These are phyloP conservation scores for Magnaporthiopsis incrustans DNA, from an alignment of 2,329 filamentous ascomycete species.

Conservation along the genomic window DNA sequence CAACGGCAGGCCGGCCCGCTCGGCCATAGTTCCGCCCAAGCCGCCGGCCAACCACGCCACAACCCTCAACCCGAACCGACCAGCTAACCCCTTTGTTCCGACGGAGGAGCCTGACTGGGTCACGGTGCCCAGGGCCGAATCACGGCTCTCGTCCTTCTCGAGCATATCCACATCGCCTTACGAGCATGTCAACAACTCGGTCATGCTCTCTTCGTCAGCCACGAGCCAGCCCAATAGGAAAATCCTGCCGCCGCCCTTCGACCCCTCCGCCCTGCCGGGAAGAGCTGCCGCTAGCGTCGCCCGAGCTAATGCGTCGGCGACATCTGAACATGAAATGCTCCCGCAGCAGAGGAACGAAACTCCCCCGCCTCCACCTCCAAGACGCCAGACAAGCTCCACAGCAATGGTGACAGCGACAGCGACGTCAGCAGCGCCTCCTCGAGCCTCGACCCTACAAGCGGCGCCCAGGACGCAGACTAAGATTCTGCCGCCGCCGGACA, in stretches of 20 bases:
- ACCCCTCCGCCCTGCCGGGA: slow-evolving; percentile 37
- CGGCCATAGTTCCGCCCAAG: slow-evolving; percentile 57
- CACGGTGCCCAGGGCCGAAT: slow-evolving; percentile 46
- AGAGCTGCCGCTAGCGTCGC: slow-evolving; percentile 22
- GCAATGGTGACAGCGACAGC: neutral
- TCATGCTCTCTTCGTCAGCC: slow-evolving; percentile 34
- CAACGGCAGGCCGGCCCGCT: slow-evolving; percentile 66
- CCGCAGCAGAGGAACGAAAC: slow-evolving; percentile 21
- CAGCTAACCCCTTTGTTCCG: slow-evolving; percentile 72
- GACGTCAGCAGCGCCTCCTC: slow-evolving; percentile 9
- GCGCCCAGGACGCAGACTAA: slow-evolving; percentile 30
- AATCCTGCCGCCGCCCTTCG: slow-evolving; percentile 39
- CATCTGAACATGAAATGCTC: neutral
- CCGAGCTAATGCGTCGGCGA: slow-evolving; percentile 20
- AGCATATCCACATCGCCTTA: slow-evolving; percentile 53
- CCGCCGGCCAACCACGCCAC: slow-evolving; percentile 41
- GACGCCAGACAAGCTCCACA: slow-evolving; percentile 13
- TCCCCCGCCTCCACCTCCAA: slow-evolving; percentile 33
- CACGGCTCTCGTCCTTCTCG: slow-evolving; percentile 44
- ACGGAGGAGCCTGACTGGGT: slow-evolving; percentile 82
- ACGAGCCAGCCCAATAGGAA: slow-evolving; percentile 39
- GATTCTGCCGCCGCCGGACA: slow-evolving; percentile 3
- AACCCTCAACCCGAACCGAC: slow-evolving; percentile 63
- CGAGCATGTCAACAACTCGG: slow-evolving; percentile 47
- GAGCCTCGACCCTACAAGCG: slow-evolving; percentile 24